phyloP scores from a whole-genome alignment of 805 yeast species.

The Cyberlindnera mississippiensis region DNA sequence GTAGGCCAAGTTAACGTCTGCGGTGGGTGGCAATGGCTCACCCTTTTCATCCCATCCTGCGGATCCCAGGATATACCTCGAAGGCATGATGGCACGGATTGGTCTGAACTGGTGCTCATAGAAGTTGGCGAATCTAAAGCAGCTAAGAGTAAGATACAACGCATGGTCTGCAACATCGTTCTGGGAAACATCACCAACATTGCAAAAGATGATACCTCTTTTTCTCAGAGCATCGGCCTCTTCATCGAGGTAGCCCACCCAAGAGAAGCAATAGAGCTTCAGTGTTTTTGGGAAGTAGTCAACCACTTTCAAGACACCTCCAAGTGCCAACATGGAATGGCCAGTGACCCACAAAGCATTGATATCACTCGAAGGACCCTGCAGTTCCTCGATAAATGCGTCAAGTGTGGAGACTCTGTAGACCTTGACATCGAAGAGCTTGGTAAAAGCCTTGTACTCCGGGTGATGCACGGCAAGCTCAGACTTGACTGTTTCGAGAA shows the following conservation, averaged over 20 bases:
- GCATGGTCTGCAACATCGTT: slow-evolving; percentile 73
- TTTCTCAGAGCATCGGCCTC: slow-evolving; percentile 42
- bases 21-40: slow-evolving; percentile 25
- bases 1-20: slow-evolving; percentile 29
- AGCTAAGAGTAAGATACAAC: slow-evolving; percentile 50
- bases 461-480: slow-evolving; percentile 45
- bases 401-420: slow-evolving; percentile 39
- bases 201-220: slow-evolving; percentile 53
- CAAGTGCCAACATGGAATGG: slow-evolving; percentile 40
- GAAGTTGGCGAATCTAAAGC: slow-evolving; percentile 52
- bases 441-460: slow-evolving; percentile 41
- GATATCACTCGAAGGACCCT: slow-evolving; percentile 36
- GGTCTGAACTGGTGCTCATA: slow-evolving; percentile 43
- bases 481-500: slow-evolving; percentile 34
- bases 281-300: slow-evolving; percentile 44
- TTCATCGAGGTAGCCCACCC: slow-evolving; percentile 57
- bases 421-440: slow-evolving; percentile 36
- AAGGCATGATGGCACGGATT: slow-evolving; percentile 37
- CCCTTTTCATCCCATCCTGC: slow-evolving; percentile 34
- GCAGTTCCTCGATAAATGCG: slow-evolving; percentile 39
- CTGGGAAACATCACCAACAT: slow-evolving; percentile 46
- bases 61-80: slow-evolving; percentile 40
- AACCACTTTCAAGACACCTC: slow-evolving; percentile 39
- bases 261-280: slow-evolving; percentile 48
- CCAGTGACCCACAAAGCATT: slow-evolving; percentile 56